phyloP scores from a whole-genome alignment of 192 early-diverging fungal genomes.

The Backusella psychrophila region DNA sequence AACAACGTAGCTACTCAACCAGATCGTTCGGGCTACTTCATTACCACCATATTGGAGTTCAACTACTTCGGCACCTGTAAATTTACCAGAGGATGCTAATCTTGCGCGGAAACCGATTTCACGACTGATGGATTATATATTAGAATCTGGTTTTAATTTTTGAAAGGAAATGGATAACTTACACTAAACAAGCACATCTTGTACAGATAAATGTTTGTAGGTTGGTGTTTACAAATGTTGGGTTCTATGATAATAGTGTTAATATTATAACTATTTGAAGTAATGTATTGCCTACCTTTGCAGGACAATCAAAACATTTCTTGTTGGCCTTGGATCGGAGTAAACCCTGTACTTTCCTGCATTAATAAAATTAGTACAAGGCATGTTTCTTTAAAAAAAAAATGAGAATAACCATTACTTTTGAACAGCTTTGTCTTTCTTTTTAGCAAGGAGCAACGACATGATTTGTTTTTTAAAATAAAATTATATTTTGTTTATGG shows the following conservation, averaged over 20 bases:
- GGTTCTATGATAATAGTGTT: not conserved
- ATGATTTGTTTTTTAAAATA: not conserved
- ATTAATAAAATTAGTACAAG: not conserved
- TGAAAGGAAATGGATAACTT: not conserved
- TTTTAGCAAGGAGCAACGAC: not conserved
- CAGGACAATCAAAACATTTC: conserved; percentile 6
- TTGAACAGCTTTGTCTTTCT: conserved; percentile 4
- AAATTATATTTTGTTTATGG: not conserved
- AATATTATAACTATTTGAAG: not conserved
- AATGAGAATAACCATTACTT: not conserved
- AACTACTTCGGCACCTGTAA: not conserved
- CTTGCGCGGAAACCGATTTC: not conserved
- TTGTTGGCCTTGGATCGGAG: not conserved
- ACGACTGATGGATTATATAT: not conserved
- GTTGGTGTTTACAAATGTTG: conserved; percentile 4
- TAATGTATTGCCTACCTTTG: not conserved
- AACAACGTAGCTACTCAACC: not conserved
- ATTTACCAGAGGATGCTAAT: not conserved
- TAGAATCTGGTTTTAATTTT: not conserved
- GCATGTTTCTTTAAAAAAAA: not conserved
- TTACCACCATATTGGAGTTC: not conserved
- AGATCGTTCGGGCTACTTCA: not conserved
- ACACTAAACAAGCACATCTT: not conserved
- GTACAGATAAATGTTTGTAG: not conserved
- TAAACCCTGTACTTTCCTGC: not conserved